Base-by-base conservation (phyloP, 139 green algal species). In the Chlamydomonas applanata region DNA sequence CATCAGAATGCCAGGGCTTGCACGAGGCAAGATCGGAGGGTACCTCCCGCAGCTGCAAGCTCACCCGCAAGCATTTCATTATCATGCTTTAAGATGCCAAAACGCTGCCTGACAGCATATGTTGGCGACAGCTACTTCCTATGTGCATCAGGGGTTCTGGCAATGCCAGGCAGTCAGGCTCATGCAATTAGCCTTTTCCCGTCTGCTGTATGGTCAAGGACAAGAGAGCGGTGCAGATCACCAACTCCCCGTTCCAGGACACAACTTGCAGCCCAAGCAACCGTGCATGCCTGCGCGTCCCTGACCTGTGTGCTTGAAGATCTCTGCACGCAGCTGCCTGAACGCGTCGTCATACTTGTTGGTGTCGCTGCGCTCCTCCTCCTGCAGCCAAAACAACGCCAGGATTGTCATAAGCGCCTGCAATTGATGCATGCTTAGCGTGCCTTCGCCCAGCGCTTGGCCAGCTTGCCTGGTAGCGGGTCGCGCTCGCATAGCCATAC, bases 341-440 rank as follows among this genome's bases (percentile, higher is more conserved):
- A 99, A 94, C 1, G 93, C 89, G 24, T 96, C 92, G 53, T 86
- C 83, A 69, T 89, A 85, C 2, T 95, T 81, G 76, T 95, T 83
- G 2, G 91, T 86, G 52, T 98, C 95, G 52, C 98, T 88, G 2
- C 88, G 46, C 33, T 94, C 90, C 25, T 96, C 87, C 20, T 95
- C 88, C 77, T 95, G 85, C 49, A 54, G 24, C 3, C 5, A 3
- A 24, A 16, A 30, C 4, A 75, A 35, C n/a, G n/a, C n/a, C n/a
- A n/a, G n/a, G n/a, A n/a, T n/a, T n/a, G n/a, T n/a, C n/a, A n/a
- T n/a, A n/a, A n/a, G n/a, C n/a, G n/a, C n/a, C n/a, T 1, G 13
- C 69, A 33, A 35, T 63, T 4, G 36, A 59, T 5, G 17, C 34
- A 29, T 11, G 19, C 57, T 20, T 49, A 49, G 22, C 34, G 1